Evolutionary conservation across 768 basidiomycete genomes (phyloP), one percentile per base, ranked within the genome.

Genomic region (Leccinum obscurum): DNA sequence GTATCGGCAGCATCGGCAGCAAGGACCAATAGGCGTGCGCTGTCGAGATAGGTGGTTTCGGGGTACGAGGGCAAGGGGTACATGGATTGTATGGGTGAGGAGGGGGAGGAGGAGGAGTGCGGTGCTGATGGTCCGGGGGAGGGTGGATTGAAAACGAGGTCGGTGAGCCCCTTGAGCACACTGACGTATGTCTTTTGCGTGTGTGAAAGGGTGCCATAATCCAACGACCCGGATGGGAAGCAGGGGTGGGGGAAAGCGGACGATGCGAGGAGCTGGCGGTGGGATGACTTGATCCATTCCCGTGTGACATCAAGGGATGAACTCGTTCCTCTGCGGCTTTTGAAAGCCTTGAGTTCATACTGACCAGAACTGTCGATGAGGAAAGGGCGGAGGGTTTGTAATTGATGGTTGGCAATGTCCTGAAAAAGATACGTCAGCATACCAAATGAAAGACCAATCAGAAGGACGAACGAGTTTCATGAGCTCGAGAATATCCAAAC

Each of bases 361-460:
- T 86, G 84, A 22, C 88, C 85, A 1, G 94, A 87, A 41, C 87
- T 86, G 60, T 87, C 85, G 66, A 92, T 82, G 58, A 97, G 84
- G 77, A 88, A 93, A n/a, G 93, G 92, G 54, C 94, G 88, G n/a
- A 95, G 81, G 34, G 91, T 88, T 70, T 93, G 90, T 34, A 97
- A 83, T 76, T 96, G 95, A 76, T 96, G 95, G 72, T 97, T 97
- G 28, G 95, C 95, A 62, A 97, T 95, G 73, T 97, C 95, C 94
- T 96, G 68, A 46, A 69, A 28, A 69, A 28, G 30, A 62, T 62
- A 63, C 61, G 65, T 68, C 44, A 71, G 64, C 62, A 61, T 37
- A 58, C 14, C 48, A 52, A 62, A 62, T 11, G 64, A 59, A 53
- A 62, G 51, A 58, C 20, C 22, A 39, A 63, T 57, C 52, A 50